Percentiles rank a stretch among this genome's conserved stretches.
Conservation (phyloP, 768 basidiomycete species). For the Russula virescens region DNA sequence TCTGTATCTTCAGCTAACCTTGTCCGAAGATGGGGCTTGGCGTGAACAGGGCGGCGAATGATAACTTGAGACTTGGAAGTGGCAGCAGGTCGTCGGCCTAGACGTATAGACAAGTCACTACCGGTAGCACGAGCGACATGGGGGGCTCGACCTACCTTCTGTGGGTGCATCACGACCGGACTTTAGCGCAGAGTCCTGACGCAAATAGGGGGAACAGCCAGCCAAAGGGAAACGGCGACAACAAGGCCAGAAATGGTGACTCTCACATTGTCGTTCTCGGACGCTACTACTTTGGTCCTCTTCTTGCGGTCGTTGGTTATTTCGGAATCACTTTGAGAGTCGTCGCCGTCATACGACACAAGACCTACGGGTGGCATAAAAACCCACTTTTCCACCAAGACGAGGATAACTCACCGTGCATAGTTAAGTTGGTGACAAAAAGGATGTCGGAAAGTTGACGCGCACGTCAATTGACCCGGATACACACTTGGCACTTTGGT, state of each 20-base stretch:
- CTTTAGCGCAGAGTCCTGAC: constrained; percentile 25
- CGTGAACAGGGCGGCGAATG: constrained; percentile 20
- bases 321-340: constrained; percentile 25
- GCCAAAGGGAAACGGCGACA: constrained; percentile 25
- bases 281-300: background rate
- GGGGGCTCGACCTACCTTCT: constrained; percentile 13
- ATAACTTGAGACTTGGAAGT: constrained; percentile 23
- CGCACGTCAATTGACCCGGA: too few species aligned
- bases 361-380: constrained; percentile 11
- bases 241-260: constrained; percentile 24
- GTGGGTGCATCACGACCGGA: constrained; percentile 4
- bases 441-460: too few species aligned
- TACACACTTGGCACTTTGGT: too few species aligned
- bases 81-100: constrained; percentile 10
- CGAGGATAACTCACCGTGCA: constrained; percentile 3
- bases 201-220: constrained; percentile 22
- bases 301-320: background rate
- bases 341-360: constrained; percentile 24
- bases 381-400: background rate
- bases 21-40: constrained; percentile 21
- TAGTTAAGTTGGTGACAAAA: background rate
- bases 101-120: background rate
- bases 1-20: constrained; percentile 17
- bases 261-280: constrained; percentile 24
- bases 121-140: background rate